Percentiles rank a stretch among this genome's conserved stretches.
These are phyloP conservation scores for Scenedesmus sp. DNA, from an alignment of 163 green algal species.

Conservation along the genomic window DNA sequence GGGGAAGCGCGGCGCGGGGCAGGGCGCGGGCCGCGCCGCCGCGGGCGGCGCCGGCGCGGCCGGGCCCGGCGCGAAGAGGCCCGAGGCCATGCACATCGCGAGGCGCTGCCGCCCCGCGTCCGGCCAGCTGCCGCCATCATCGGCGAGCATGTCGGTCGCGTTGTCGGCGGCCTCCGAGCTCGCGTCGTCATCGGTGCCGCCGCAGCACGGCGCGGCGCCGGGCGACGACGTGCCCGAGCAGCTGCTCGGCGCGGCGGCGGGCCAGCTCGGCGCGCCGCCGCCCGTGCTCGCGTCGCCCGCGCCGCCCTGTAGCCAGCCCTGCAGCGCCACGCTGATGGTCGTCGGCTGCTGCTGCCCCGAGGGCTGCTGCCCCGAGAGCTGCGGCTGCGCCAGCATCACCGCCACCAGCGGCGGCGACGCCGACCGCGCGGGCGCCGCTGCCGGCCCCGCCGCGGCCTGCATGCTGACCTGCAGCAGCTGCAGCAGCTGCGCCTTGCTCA, in stretches of 20 bases:
- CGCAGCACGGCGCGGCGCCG: not conserved
- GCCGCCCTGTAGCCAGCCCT: not conserved
- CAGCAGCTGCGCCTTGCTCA: constrained; percentile 30
- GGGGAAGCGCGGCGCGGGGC: not conserved
- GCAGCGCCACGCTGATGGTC: not conserved
- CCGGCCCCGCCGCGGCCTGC: constrained; percentile 1
- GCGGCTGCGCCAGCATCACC: not conserved
- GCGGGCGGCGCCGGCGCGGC: not conserved
- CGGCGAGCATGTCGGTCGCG: not conserved
- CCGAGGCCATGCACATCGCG: constrained; percentile 16
- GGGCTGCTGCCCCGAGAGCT: not conserved
- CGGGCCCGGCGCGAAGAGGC: constrained; percentile 9
- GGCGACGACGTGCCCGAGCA: not conserved
- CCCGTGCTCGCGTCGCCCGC: not conserved
- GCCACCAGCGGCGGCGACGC: constrained; percentile 11
- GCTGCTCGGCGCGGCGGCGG: not conserved
- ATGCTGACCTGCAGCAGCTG: constrained; percentile 26
- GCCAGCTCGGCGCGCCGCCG: not conserved
- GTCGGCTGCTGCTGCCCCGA: constrained; percentile 3
- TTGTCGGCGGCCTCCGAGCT: not conserved
- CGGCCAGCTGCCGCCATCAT: not conserved
- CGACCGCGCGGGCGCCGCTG: not conserved
- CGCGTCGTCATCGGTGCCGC: not conserved
- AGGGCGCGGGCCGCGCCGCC: not conserved
- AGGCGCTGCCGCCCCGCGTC: constrained; percentile 3